These are phyloP conservation scores for Coemansia sp. DNA, from an alignment of 192 early-diverging fungal species.

Conservation along the genomic window DNA sequence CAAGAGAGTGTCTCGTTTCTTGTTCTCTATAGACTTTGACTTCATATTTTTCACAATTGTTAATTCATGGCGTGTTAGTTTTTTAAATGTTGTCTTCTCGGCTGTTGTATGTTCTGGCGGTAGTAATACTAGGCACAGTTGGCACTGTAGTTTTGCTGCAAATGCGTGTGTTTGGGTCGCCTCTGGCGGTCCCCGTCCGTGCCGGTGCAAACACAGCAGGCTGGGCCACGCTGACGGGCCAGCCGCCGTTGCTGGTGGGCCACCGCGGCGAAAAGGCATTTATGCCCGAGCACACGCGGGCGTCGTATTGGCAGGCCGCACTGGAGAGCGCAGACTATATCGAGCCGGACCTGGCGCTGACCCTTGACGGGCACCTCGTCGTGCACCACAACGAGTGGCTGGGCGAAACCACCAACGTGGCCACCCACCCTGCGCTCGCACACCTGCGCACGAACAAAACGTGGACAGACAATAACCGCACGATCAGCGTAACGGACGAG, in stretches of 20 bases:
- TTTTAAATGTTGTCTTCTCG: not conserved
- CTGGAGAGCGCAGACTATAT: slow-evolving; percentile 49
- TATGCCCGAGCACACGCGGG: slow-evolving; percentile 49
- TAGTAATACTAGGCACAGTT: not conserved
- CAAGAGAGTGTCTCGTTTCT: no score
- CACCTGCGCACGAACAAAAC: slow-evolving; percentile 29
- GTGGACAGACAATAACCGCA: slow-evolving; percentile 20
- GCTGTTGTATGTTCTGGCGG: not conserved
- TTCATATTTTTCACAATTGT: no score
- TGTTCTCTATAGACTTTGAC: no score
- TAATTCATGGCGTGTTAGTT: no score
- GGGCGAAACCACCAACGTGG: slow-evolving; percentile 36
- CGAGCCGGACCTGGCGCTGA: slow-evolving; percentile 47
- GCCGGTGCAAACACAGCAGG: not conserved
- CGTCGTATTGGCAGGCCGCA: slow-evolving; percentile 52
- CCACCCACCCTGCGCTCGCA: slow-evolving; percentile 16
- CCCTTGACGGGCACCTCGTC: slow-evolving; percentile 48
- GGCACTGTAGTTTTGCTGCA: not conserved
- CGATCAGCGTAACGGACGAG: slow-evolving; percentile 17
- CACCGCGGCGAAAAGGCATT: slow-evolving; percentile 55
- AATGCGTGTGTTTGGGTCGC: not conserved
- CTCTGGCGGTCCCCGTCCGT: not conserved
- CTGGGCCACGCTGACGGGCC: slow-evolving; percentile 41
- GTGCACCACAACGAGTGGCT: slow-evolving; percentile 55
- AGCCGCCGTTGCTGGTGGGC: slow-evolving; percentile 28